A percentile compares a stretch with the other conserved stretches of the same genome.
phyloP scores from a whole-genome alignment of 441 rosid genomes.

The Populus trichocarpa region DNA sequence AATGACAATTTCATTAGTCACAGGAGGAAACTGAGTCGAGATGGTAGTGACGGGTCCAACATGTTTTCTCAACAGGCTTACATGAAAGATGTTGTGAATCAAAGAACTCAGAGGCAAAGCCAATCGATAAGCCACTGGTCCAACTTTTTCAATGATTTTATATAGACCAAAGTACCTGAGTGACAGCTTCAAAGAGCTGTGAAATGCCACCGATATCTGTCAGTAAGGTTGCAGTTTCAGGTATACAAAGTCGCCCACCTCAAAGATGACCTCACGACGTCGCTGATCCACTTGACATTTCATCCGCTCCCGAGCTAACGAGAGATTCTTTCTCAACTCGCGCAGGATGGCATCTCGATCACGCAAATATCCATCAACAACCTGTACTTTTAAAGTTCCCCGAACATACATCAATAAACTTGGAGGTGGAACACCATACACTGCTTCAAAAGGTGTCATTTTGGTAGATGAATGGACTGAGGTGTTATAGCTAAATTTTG shows the following conservation, averaged over 20 bases:
- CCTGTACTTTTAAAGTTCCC: background rate
- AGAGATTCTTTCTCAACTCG: background rate
- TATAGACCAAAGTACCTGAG: background rate
- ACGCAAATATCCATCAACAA: background rate
- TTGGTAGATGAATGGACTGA: background rate
- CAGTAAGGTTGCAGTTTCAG: background rate
- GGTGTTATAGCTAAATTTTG: slow-evolving; percentile 3
- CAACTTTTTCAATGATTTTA: background rate
- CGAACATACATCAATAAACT: background rate
- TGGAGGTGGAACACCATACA: background rate
- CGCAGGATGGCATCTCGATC: background rate
- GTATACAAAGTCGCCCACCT: background rate
- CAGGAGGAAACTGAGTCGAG: too few species aligned
- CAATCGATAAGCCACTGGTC: too few species aligned
- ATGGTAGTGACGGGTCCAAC: too few species aligned
- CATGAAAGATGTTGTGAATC: background rate
- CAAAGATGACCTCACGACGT: background rate
- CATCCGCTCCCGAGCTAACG: background rate
- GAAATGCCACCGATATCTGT: background rate
- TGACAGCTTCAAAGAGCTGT: background rate
- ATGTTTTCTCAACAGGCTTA: too few species aligned
- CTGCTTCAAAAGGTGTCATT: background rate
- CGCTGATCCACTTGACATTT: background rate
- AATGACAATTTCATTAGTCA: background rate
- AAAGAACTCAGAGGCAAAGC: background rate